phyloP scores from a whole-genome alignment of 2,329 filamentous ascomycete species.

The Orbilia ellipsospora region DNA sequence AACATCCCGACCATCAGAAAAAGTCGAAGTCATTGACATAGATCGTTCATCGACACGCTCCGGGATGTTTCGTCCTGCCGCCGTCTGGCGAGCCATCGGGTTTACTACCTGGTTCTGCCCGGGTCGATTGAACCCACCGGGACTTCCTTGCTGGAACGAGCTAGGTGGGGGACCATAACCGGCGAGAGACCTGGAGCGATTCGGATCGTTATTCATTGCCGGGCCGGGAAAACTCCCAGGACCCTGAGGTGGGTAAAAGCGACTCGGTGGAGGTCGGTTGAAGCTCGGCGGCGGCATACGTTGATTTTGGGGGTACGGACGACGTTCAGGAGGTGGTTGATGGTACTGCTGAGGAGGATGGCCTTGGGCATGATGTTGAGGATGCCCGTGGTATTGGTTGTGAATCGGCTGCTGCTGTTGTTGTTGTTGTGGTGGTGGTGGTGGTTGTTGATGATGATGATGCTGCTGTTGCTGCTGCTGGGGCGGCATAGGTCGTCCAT shows the following conservation, averaged over 20 bases:
- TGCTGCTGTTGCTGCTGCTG: slow-evolving; percentile 43
- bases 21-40: slow-evolving; percentile 93
- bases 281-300: slow-evolving; percentile 63
- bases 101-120: slow-evolving; percentile 62
- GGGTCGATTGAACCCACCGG: slow-evolving; percentile 24
- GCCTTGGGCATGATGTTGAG: slow-evolving; percentile 47
- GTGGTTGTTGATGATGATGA: too few relatives aligned
- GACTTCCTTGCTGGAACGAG: slow-evolving; percentile 74
- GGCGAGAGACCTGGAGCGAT: slow-evolving; percentile 92
- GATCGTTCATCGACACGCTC: slow-evolving; percentile 91
- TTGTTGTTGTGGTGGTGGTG: too few relatives aligned
- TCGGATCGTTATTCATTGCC: slow-evolving; percentile 84
- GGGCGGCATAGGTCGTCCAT: slow-evolving; percentile 55
- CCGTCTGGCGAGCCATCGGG: slow-evolving; percentile 80
- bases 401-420: slow-evolving; percentile 37
- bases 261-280: slow-evolving; percentile 67
- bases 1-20: slow-evolving; percentile 76
- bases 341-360: slow-evolving; percentile 55
- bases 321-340: slow-evolving; percentile 64
- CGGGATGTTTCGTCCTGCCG: slow-evolving; percentile 89
- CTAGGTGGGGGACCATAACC: slow-evolving; percentile 75
- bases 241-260: slow-evolving; percentile 69
- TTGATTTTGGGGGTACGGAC: slow-evolving; percentile 75
- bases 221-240: slow-evolving; percentile 72
- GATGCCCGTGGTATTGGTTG: slow-evolving; percentile 53